Evolutionary conservation across 371 early-diverging fungal genomes (phyloP).

Genomic region (Mortierella sp.): DNA sequence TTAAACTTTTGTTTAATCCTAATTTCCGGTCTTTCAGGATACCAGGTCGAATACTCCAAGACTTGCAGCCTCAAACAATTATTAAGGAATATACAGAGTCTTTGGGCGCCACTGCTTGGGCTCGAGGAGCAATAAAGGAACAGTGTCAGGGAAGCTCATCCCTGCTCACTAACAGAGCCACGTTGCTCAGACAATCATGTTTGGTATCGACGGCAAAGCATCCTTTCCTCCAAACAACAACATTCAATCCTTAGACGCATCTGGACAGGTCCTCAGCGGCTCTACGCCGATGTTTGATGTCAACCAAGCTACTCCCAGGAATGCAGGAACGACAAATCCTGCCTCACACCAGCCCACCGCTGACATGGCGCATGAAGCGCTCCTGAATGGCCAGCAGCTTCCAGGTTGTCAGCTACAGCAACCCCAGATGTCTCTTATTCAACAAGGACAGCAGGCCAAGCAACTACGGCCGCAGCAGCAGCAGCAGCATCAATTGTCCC

Average conservation of each 20-base stretch:
- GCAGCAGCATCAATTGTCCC: slow-evolving; percentile 7
- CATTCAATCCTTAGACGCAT: background rate
- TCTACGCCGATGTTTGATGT: slow-evolving; percentile 1
- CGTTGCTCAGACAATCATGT: slow-evolving; percentile 4
- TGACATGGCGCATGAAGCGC: background rate
- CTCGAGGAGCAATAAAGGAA: background rate
- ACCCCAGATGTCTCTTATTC: background rate
- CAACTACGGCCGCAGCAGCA: slow-evolving; percentile 16
- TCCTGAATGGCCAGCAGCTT: slow-evolving; percentile 15
- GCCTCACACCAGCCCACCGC: background rate
- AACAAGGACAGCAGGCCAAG: slow-evolving; percentile 14
- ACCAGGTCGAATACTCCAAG: no score
- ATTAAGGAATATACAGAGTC: no score
- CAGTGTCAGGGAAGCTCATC: background rate
- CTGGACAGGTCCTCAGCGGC: background rate
- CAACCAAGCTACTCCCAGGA: slow-evolving; percentile 5
- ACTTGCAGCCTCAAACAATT: no score
- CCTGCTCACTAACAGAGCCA: slow-evolving; percentile 2
- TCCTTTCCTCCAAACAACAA: background rate
- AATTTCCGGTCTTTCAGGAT: no score
- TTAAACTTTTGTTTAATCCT: no score
- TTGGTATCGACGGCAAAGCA: slow-evolving; percentile 13
- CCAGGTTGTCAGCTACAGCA: slow-evolving; percentile 17
- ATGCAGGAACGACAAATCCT: slow-evolving; percentile 8
- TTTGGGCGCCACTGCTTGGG: no score